Evolutionary conservation across 257 asterid genomes (phyloP).

Genomic region (Nicotiana otophora): DNA sequence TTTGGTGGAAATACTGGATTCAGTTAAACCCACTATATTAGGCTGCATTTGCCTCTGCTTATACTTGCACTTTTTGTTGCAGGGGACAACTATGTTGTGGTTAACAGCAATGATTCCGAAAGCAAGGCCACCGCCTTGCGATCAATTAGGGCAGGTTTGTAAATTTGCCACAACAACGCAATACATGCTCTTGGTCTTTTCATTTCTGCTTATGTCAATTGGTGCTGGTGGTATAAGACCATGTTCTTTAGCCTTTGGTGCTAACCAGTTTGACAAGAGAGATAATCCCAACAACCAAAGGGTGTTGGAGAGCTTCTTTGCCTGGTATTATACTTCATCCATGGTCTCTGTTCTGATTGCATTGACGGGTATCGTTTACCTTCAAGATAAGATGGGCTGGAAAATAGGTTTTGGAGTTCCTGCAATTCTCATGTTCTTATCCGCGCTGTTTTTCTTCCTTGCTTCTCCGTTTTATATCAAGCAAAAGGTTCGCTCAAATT

Average conservation of each 20-base stretch:
- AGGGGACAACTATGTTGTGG: slow-evolving; percentile 61
- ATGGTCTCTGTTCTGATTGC: slow-evolving; percentile 39
- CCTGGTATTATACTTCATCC: slow-evolving; percentile 56
- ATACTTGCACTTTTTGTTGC: background rate
- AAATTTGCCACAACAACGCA: slow-evolving; percentile 33
- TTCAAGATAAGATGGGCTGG: slow-evolving; percentile 59
- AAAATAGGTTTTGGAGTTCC: slow-evolving; percentile 58
- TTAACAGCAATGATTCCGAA: background rate
- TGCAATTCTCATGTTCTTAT: slow-evolving; percentile 38
- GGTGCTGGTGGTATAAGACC: slow-evolving; percentile 49
- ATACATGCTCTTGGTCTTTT: slow-evolving; percentile 23
- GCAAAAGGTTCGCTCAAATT: slow-evolving; percentile 26
- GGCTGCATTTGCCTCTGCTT: too few species aligned
- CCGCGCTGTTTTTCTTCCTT: slow-evolving; percentile 31
- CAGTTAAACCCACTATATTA: too few species aligned
- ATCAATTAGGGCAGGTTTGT: slow-evolving; percentile 20
- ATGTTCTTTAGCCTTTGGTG: slow-evolving; percentile 51
- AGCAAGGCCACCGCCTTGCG: slow-evolving; percentile 44
- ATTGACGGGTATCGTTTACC: slow-evolving; percentile 40
- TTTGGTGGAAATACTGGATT: too few species aligned
- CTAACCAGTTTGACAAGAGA: slow-evolving; percentile 41
- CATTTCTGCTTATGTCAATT: slow-evolving; percentile 46
- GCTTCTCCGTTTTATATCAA: slow-evolving; percentile 45
- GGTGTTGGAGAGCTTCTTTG: slow-evolving; percentile 43
- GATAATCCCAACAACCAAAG: slow-evolving; percentile 22